Evolutionary conservation across 768 basidiomycete genomes (phyloP).

Genomic region (Podaxis sp.): DNA sequence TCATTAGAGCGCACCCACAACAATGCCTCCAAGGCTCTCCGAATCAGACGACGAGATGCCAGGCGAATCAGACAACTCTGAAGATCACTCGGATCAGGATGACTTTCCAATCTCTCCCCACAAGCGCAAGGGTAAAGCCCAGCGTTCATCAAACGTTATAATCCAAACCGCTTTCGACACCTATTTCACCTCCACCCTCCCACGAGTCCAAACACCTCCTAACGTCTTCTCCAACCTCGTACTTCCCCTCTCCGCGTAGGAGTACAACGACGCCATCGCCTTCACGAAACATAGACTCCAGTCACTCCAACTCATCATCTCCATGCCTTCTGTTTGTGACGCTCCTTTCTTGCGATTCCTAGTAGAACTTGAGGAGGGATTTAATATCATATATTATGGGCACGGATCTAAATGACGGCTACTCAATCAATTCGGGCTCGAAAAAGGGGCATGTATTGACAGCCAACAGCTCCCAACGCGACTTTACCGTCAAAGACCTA

Average conservation of each 20-base stretch:
- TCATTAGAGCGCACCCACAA: too few species aligned
- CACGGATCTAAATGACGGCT: conserved; percentile 83
- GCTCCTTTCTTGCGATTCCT: conserved; percentile 58
- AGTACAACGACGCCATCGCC: conserved; percentile 46
- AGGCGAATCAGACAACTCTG: too few species aligned
- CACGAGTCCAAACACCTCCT: too few species aligned
- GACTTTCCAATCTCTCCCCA: too few species aligned
- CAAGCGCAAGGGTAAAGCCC: too few species aligned
- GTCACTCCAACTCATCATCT: conserved; percentile 32
- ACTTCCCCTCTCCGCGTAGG: conserved; percentile 20
- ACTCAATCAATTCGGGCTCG: conserved; percentile 71
- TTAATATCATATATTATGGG: conserved; percentile 83
- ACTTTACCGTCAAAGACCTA: conserved; percentile 57
- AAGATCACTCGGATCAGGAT: too few species aligned
- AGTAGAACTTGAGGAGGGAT: conserved; percentile 76
- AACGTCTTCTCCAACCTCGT: too few species aligned
- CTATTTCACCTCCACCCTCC: too few species aligned
- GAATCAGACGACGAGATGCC: too few species aligned
- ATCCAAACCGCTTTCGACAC: too few species aligned
- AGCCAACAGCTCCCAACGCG: conserved; percentile 75
- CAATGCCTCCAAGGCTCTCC: too few species aligned
- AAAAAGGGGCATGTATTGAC: conserved; percentile 73
- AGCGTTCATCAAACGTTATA: conserved; percentile 25
- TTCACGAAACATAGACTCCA: conserved; percentile 28
- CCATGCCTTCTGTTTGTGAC: conserved; percentile 31